Conservation (phyloP, 495 filamentous ascomycete genomes). For the Pseudoneurospora amorphoporcata region DNA sequence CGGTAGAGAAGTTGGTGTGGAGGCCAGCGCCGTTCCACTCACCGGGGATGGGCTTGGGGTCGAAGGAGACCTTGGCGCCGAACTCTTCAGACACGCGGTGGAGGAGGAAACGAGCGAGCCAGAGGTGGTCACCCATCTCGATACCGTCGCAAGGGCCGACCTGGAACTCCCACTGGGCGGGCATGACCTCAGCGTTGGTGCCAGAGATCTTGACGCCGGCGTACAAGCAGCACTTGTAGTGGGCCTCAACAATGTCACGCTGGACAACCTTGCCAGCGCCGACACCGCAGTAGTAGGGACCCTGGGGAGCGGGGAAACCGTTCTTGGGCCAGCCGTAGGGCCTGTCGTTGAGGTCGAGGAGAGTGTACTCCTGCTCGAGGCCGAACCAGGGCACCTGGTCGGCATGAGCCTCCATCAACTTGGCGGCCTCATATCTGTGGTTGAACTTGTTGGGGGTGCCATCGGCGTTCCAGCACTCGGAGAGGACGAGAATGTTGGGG, state of each 20-base stretch:
- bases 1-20: slow-evolving; percentile 86
- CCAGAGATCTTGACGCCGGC: slow-evolving; percentile 89
- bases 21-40: slow-evolving; percentile 99
- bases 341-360: slow-evolving; percentile 70
- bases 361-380: slow-evolving; percentile 77
- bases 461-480: slow-evolving; percentile 93
- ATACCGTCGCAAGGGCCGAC: slow-evolving; percentile 92
- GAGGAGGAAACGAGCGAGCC: slow-evolving; percentile 93
- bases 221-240: slow-evolving; percentile 95
- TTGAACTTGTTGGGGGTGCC: slow-evolving; percentile 98
- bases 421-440: slow-evolving; percentile 56
- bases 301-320: slow-evolving; percentile 89
- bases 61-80: slow-evolving; percentile 89
- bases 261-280: slow-evolving; percentile 96
- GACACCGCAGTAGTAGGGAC: slow-evolving; percentile 98
- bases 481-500: slow-evolving; percentile 90
- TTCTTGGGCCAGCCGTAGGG: slow-evolving; percentile 91
- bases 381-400: slow-evolving; percentile 91
- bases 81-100: slow-evolving; percentile 96
- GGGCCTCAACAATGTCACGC: slow-evolving; percentile 95
- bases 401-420: slow-evolving; percentile 81
- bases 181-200: slow-evolving; percentile 93
- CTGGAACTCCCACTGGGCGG: slow-evolving; percentile 99
- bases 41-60: slow-evolving; percentile 96
- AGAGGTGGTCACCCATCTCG: slow-evolving; percentile 91